Evolutionary conservation across 148 eudicot genomes (phyloP).

Genomic region (Rhododendron simsii): DNA sequence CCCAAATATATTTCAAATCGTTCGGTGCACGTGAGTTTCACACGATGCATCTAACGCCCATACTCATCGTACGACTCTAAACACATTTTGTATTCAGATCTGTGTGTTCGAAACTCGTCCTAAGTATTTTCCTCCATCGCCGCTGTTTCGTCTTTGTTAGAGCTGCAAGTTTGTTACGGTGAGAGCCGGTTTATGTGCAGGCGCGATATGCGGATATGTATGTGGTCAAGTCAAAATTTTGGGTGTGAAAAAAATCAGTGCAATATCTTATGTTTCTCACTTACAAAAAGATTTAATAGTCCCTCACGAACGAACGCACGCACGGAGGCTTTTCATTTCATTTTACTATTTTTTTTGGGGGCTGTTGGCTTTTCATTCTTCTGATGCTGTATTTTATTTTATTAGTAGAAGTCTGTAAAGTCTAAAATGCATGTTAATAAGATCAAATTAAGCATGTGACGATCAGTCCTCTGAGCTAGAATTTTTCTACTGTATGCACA

Average conservation of each 20-base stretch:
- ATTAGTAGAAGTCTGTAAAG: too few relatives aligned
- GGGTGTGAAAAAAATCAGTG: not conserved
- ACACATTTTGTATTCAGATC: not conserved
- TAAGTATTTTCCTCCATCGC: not conserved
- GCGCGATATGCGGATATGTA: not conserved
- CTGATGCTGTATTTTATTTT: not conserved
- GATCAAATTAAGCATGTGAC: too few relatives aligned
- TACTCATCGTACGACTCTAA: fast-evolving
- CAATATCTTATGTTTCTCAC: not conserved
- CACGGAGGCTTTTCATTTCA: not conserved
- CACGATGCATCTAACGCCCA: too few relatives aligned
- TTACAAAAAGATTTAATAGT: not conserved
- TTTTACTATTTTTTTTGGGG: too few relatives aligned
- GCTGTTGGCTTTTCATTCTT: not conserved
- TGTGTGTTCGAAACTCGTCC: not conserved
- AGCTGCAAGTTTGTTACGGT: not conserved
- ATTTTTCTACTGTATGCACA: too few relatives aligned
- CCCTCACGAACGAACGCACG: not conserved
- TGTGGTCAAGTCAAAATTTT: not conserved
- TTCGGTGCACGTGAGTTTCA: not conserved
- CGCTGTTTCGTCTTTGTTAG: not conserved
- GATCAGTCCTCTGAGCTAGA: too few relatives aligned
- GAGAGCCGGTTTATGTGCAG: not conserved
- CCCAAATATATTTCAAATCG: too few relatives aligned
- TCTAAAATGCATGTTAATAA: too few relatives aligned